Evolutionary conservation across 345 rosid genomes (phyloP).

Genomic region (Hibiscus tridactylites): DNA sequence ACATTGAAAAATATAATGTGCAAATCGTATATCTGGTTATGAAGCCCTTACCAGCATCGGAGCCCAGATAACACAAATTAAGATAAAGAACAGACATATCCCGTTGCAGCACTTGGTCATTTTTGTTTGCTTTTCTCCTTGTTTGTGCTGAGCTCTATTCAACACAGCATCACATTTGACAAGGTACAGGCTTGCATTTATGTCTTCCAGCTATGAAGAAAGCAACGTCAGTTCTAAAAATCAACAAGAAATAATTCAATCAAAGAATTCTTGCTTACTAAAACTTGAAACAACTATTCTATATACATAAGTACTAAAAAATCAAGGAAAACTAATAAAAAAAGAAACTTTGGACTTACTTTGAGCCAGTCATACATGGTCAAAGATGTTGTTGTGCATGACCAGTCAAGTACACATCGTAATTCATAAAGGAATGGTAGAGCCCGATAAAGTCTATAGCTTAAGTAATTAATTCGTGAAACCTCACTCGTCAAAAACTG

Average conservation of each 20-base stretch:
- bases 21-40: neutral
- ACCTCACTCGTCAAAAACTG: slow-evolving; percentile 91
- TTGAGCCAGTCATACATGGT: slow-evolving; percentile 99
- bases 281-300: neutral
- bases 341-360: slow-evolving; percentile 31
- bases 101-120: slow-evolving; percentile 98
- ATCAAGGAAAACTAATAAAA: neutral
- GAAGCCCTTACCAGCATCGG: slow-evolving; percentile 89
- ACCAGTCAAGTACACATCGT: slow-evolving; percentile 96
- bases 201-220: slow-evolving; percentile 75
- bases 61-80: slow-evolving; percentile 92
- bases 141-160: slow-evolving; percentile 78
- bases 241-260: slow-evolving; percentile 9
- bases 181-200: slow-evolving; percentile 84
- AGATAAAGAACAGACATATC: slow-evolving; percentile 84
- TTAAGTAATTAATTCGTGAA: slow-evolving; percentile 73
- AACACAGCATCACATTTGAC: slow-evolving; percentile 90
- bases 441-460: slow-evolving; percentile 91
- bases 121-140: slow-evolving; percentile 81
- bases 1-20: neutral
- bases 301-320: neutral
- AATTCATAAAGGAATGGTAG: slow-evolving; percentile 93
- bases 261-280: neutral
- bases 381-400: slow-evolving; percentile 95
- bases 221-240: slow-evolving; percentile 22